Conservation (phyloP, 1,139 yeast species). For the Taphrina betulina region DNA sequence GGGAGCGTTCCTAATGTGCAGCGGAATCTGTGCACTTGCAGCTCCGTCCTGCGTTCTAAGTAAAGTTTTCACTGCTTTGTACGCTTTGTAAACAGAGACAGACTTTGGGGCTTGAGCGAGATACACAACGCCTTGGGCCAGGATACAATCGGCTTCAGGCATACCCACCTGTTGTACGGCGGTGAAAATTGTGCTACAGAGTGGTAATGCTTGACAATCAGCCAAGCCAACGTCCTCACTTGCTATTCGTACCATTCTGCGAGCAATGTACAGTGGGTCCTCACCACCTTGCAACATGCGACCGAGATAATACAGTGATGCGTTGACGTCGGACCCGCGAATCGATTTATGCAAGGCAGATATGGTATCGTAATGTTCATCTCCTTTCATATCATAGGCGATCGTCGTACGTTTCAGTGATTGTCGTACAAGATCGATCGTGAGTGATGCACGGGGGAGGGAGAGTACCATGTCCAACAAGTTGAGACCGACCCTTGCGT, state of each 20-base stretch:
- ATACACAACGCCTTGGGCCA: slow-evolving; percentile 90
- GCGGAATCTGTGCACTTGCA: slow-evolving; percentile 64
- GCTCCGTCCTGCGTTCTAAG: slow-evolving; percentile 59
- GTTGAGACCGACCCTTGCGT: slow-evolving; percentile 79
- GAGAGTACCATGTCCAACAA: slow-evolving; percentile 58
- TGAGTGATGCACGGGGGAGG: slow-evolving; percentile 28
- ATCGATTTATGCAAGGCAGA: slow-evolving; percentile 81
- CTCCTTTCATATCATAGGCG: slow-evolving; percentile 83
- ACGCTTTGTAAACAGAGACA: slow-evolving; percentile 77
- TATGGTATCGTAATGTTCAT: slow-evolving; percentile 88
- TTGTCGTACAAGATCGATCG: slow-evolving; percentile 46
- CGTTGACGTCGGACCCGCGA: slow-evolving; percentile 85
- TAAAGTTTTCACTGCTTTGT: slow-evolving; percentile 61
- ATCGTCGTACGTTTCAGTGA: slow-evolving; percentile 56
- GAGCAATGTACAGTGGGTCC: slow-evolving; percentile 85
- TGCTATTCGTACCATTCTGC: slow-evolving; percentile 76
- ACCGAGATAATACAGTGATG: slow-evolving; percentile 79
- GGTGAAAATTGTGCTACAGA: slow-evolving; percentile 80
- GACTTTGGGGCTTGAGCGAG: slow-evolving; percentile 83
- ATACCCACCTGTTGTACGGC: slow-evolving; percentile 91
- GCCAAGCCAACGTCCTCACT: slow-evolving; percentile 41
- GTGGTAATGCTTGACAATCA: slow-evolving; percentile 81
- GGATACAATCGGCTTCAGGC: slow-evolving; percentile 89
- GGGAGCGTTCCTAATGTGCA: slow-evolving; percentile 91
- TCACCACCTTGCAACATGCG: slow-evolving; percentile 91